Percentiles rank a stretch among this genome's conserved stretches.
phyloP scores from a whole-genome alignment of 371 early-diverging fungal genomes.

The Smittium mucronatum region DNA sequence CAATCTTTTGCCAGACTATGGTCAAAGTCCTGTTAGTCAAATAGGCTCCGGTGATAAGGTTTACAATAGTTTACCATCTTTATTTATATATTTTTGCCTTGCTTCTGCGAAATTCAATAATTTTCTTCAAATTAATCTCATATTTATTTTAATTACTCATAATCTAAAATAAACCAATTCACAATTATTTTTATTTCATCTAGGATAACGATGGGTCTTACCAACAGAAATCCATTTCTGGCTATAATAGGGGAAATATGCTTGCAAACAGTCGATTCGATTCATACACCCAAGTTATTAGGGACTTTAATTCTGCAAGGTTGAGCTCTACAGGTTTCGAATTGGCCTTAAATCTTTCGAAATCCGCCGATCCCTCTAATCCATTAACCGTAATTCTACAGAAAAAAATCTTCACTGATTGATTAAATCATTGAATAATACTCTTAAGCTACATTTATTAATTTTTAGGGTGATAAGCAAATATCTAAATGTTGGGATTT shows the following conservation, averaged over 20 bases:
- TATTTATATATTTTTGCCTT: too few species aligned
- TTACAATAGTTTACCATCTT: too few species aligned
- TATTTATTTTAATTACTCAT: too few species aligned
- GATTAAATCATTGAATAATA: too few species aligned
- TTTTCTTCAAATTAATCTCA: too few species aligned
- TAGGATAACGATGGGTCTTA: neutral
- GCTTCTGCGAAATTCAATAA: too few species aligned
- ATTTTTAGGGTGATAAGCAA: slow-evolving; percentile 3
- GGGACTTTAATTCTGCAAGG: neutral
- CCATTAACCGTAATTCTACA: neutral
- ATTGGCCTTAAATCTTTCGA: neutral
- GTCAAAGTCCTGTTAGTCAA: slow-evolving; percentile 13
- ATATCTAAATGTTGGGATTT: slow-evolving; percentile 8
- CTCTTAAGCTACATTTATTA: too few species aligned
- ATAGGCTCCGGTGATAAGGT: too few species aligned
- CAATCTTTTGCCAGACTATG: neutral
- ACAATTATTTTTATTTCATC: too few species aligned
- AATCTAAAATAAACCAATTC: too few species aligned
- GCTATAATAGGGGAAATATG: neutral
- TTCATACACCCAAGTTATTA: neutral
- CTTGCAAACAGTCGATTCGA: neutral
- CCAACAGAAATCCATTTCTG: neutral
- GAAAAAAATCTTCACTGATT: neutral
- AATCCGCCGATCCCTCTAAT: neutral
- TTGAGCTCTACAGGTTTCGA: neutral